Conservation (phyloP, 2,329 filamentous ascomycete species). For the Neofusicoccum cordaticola region DNA sequence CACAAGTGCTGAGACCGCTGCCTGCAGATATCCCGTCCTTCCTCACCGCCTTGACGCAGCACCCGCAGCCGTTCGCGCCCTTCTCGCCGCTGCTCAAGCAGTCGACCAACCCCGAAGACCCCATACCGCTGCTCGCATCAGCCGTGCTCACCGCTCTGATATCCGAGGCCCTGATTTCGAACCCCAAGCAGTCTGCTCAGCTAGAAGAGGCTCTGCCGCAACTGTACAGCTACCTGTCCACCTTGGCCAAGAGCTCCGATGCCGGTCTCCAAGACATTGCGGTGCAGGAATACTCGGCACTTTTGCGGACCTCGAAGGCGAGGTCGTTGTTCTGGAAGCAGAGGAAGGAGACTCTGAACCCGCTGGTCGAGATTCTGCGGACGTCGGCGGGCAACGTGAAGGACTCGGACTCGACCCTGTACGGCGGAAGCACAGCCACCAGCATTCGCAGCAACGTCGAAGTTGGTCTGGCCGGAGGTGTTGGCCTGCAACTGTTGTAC, state of each 20-base stretch:
- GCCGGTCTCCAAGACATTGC: constrained; percentile 92
- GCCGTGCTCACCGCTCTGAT: constrained; percentile 81
- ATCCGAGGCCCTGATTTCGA: constrained; percentile 58
- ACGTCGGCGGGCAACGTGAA: constrained; percentile 71
- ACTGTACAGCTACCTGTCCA: constrained; percentile 81
- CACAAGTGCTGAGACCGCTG: background rate
- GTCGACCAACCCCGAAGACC: constrained; percentile 78
- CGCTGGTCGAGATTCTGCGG: constrained; percentile 75
- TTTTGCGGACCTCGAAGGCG: constrained; percentile 72
- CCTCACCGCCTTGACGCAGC: constrained; percentile 70
- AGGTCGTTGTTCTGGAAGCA: constrained; percentile 89
- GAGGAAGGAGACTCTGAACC: constrained; percentile 76
- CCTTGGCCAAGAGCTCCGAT: constrained; percentile 79
- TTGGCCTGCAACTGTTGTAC: constrained; percentile 89
- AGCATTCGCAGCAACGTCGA: constrained; percentile 67
- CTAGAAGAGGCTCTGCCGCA: constrained; percentile 75
- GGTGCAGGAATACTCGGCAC: constrained; percentile 82
- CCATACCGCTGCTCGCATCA: constrained; percentile 85
- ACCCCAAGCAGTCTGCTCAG: constrained; percentile 58
- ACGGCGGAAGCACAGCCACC: constrained; percentile 43
- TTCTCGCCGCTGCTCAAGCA: constrained; percentile 83
- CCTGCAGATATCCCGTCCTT: constrained; percentile 73
- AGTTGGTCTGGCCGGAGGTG: constrained; percentile 64
- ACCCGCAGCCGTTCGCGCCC: constrained; percentile 68
- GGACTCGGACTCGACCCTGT: constrained; percentile 62